Evolutionary conservation across 1,284 basidiomycete species (phyloP).

Genomic region (Phlebopus sp.): DNA sequence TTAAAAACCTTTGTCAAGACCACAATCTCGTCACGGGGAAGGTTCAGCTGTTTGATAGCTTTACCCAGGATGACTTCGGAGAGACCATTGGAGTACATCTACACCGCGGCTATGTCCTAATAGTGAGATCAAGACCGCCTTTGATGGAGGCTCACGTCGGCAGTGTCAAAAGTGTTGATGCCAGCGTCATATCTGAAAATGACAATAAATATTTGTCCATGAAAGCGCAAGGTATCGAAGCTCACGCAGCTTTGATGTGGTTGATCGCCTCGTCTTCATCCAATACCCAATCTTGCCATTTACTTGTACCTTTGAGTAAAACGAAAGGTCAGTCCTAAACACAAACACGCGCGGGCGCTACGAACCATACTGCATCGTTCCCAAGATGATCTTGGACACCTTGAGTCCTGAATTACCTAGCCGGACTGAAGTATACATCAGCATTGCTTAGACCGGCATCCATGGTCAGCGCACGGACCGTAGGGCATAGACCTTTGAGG

Average conservation of each 20-base stretch:
- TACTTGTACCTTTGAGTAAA: constrained; percentile 11
- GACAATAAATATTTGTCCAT: background rate
- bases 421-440: constrained; percentile 31
- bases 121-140: background rate
- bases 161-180: constrained; percentile 69
- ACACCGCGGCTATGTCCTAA: no score
- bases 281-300: constrained; percentile 52
- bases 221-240: background rate
- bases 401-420: constrained; percentile 47
- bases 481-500: constrained; percentile 4
- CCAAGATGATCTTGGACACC: constrained; percentile 46
- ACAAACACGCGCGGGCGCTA: constrained; percentile 7
- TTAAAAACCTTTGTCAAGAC: constrained; percentile 64
- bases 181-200: constrained; percentile 47
- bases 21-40: constrained; percentile 72
- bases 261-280: constrained; percentile 52
- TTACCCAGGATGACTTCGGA: constrained; percentile 74
- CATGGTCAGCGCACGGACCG: background rate
- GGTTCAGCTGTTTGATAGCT: constrained; percentile 66
- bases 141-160: constrained; percentile 35
- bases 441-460: background rate
- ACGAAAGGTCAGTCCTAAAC: background rate
- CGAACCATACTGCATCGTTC: constrained; percentile 39
- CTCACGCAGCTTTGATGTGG: constrained; percentile 53
- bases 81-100: constrained; percentile 63